phyloP scores from a whole-genome alignment of 129 eudicot genomes.

The Ambrosia artemisiifolia region DNA sequence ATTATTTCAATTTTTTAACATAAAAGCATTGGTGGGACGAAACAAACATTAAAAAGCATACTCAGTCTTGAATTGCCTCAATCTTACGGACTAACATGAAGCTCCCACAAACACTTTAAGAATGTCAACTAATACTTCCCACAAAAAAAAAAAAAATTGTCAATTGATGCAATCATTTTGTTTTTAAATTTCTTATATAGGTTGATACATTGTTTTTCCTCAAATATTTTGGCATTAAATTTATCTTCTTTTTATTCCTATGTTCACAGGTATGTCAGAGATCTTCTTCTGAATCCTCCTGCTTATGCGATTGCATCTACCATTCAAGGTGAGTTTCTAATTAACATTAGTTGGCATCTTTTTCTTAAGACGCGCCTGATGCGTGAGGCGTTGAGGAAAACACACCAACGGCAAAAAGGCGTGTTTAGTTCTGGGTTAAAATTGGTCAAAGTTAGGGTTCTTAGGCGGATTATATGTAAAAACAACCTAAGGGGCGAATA shows the following conservation, averaged over 20 bases:
- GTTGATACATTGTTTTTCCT: background rate
- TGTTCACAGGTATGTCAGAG: slow-evolving; percentile 68
- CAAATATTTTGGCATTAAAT: background rate
- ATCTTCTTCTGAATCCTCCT: slow-evolving; percentile 98
- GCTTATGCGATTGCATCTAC: slow-evolving; percentile 69
- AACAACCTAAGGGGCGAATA: no score
- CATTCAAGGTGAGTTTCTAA: slow-evolving; percentile 67
- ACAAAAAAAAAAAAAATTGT: background rate
- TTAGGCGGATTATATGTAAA: no score
- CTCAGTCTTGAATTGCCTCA: background rate
- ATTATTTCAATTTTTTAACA: background rate
- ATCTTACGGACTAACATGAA: background rate
- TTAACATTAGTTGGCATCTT: slow-evolving; percentile 8
- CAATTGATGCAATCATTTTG: background rate
- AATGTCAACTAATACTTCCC: background rate
- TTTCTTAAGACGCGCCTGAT: no score
- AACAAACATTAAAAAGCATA: background rate
- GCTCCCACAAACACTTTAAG: background rate
- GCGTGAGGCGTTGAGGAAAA: no score
- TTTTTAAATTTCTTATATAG: background rate
- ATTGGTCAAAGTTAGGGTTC: no score
- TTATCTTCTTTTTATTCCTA: background rate
- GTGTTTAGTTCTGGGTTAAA: no score
- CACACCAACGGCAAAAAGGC: no score
- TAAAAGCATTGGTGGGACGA: background rate